Evolutionary conservation across 179 eudicot genomes (phyloP).

Genomic region (Monotropa hypopitys): DNA sequence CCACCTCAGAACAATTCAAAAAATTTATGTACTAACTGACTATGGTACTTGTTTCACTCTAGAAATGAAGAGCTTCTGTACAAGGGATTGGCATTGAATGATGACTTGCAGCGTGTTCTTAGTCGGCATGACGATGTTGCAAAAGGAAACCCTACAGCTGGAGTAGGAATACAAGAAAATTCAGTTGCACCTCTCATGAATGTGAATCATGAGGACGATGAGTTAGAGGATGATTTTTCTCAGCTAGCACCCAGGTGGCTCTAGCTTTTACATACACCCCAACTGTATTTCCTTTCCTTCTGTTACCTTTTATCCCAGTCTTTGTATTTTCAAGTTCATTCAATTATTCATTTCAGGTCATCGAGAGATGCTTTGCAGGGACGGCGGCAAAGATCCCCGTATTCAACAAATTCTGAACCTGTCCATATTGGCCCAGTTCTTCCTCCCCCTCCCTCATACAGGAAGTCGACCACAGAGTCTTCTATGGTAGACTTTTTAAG

Average conservation of each 20-base stretch:
- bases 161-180: constrained; percentile 22
- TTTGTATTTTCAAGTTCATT: not conserved
- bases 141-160: constrained; percentile 34
- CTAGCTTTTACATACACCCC: not conserved
- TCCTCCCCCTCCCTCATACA: constrained; percentile 76
- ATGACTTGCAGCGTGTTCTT: constrained; percentile 75
- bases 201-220: constrained; percentile 79
- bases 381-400: constrained; percentile 24
- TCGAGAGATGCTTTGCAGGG: constrained; percentile 47
- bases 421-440: constrained; percentile 40
- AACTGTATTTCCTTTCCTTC: not conserved
- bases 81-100: constrained; percentile 78
- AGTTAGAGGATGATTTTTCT: constrained; percentile 78
- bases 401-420: constrained; percentile 15
- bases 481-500: constrained; percentile 57
- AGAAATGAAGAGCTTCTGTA: constrained; percentile 83
- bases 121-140: constrained; percentile 64
- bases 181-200: constrained; percentile 46
- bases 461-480: constrained; percentile 35
- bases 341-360: constrained; percentile 35
- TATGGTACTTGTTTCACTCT: not conserved
- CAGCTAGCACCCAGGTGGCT: constrained; percentile 73
- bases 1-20: not conserved
- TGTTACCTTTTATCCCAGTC: not conserved
- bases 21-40: not conserved